Evolutionary conservation across 441 rosid species (phyloP), one percentile per base, ranked within the genome.

Genomic region (Euphorbia schlechtendalii): DNA sequence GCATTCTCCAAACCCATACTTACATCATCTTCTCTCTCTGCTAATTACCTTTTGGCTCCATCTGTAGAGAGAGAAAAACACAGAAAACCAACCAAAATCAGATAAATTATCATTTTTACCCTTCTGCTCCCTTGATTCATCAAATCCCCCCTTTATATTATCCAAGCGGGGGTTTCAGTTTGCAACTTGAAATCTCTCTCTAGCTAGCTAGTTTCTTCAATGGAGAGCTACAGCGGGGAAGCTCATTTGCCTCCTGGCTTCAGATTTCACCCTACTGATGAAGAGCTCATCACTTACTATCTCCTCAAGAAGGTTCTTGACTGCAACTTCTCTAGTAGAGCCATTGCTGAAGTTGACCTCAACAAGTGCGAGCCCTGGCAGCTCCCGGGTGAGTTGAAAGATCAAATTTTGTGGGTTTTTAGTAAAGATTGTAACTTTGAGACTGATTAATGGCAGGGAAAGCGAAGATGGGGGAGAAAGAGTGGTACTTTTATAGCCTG

Each of bases 291-390:
- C 63, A 91, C 92, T 15, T 89, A 71, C 77, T 91, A 91, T 64
- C 88, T 91, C 21, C 87, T 89, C 36, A 84, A 80, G 84, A 91
- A 91, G 57, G 96, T 91, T 63, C 83, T 89, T 8, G 96, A 91
- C 62, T 69, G 88, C 63, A 77, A 46, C 66, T 91, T 91, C 81
- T 65, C 87, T 2, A 85, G 89, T 20, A 75, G 87, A 3, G 96
- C 96, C 51, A 87, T 91, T 59, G 89, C 98, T 24, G 89, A 89
- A 69, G 96, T 87, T 52, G 92, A 91, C 63, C 92, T 91, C 64
- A 89, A 91, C 89, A 91, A 89, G 75, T 91, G 90, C 36, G 96
- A 91, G 75, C 98, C 98, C 4, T 91, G 98, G 98, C 90, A 91
- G 66, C 96, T 91, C 66, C 98, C 98, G 32, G 89, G 96, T 91